A percentile compares a stretch with the other conserved stretches of the same genome.
Evolutionary conservation across 257 asterid genomes (phyloP).

Genomic region (Solanum chmielewskii): DNA sequence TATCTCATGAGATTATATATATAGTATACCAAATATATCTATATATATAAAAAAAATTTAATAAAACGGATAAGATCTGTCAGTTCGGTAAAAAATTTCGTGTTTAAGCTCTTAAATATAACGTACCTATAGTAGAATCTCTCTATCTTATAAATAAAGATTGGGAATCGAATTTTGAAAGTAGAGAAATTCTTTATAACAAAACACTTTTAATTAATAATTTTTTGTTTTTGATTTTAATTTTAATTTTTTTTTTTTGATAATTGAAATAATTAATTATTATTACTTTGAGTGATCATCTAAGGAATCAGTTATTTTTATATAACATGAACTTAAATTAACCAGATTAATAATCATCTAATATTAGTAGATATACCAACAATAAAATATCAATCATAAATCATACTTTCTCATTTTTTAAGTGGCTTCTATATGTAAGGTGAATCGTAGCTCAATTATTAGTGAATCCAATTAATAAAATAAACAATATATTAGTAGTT

Average conservation of each 20-base stretch:
- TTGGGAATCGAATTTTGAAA: accelerated
- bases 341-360: background rate
- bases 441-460: background rate
- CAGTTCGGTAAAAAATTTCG: background rate
- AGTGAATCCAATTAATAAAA: background rate
- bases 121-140: background rate
- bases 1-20: background rate
- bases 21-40: background rate
- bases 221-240: too few species aligned
- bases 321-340: background rate
- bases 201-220: background rate
- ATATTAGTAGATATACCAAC: background rate
- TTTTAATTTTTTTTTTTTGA: too few species aligned
- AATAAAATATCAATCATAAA: background rate
- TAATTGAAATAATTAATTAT: too few species aligned
- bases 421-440: background rate
- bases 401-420: background rate
- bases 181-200: background rate
- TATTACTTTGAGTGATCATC: background rate
- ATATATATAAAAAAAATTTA: background rate
- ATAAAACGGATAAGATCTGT: background rate
- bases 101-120: background rate
- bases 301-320: accelerated
- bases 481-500: background rate
- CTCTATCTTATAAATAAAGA: background rate